Base-by-base conservation (phyloP, 2,329 filamentous ascomycete genomes). In the Sclerotinia minor region DNA sequence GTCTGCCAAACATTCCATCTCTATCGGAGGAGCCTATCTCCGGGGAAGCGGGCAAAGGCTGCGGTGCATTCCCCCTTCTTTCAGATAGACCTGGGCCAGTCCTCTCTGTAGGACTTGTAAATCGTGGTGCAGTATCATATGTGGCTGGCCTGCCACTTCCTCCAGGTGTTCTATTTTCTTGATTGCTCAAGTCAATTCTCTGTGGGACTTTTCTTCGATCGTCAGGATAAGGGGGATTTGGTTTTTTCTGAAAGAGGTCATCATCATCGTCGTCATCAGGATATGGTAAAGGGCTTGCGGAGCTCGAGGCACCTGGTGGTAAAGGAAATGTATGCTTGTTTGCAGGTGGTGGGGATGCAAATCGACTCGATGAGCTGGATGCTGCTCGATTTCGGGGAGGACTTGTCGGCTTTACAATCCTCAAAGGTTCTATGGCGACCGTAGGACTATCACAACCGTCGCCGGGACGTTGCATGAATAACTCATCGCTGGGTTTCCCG, bases 41-140 rank as follows among this genome's bases (percentile, higher is more conserved):
- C 24, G 90, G 88, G 1, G 93, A 94, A 70, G 94, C 92, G 68
- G 92, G 90, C 61, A 97, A 83, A 59, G 92, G 90, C 76, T 92
- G 94, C 32, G 92, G 92, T 9, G 85, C 88, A n/a, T 90, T 89
- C 32, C 91, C 92, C 75, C 94, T 86, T 72, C 94, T 85, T 80
- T 97, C 92, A 24, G 92, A 92, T 69, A 97, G 82, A 60, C 87
- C 85, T 54, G 87, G 87, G 17, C 84, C 82, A 77, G 84, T 85
- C 77, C 84, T 82, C 74, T 90, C 82, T 72, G 81, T 77, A 38
- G 85, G 81, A 69, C 76, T 77, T 41, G 72, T 72, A 60, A 77
- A 69, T 65, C 76, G 70, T 38, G 74, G 73, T 32, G 74, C 67
- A 38, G 71, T 76, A 71, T 77, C 76, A 68, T 75, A 82, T 74